Evolutionary conservation across 768 basidiomycete genomes (phyloP), one percentile per base, ranked within the genome.

Genomic region (Phlebiopsis flavidoalba): DNA sequence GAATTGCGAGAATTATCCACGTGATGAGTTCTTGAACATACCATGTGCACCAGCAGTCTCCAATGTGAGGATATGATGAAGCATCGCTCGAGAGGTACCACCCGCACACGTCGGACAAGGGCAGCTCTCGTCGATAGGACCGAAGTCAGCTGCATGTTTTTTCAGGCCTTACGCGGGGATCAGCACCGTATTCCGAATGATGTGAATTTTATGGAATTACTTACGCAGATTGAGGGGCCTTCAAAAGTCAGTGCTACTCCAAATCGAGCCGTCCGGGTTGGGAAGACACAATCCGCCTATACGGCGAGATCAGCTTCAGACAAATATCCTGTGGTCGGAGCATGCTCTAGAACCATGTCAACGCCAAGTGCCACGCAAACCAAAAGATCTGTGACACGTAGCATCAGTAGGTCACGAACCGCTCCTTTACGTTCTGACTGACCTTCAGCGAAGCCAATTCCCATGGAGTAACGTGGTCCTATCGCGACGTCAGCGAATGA

Each of bases 391-490:
- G 11, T 43, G 26, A 43, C 12, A 17, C 12, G 40, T 3, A 43
- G 17, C 17, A 12, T 43, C 17, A 43, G 40, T 17, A 43, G 8
- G 40, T 43, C 12, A 12, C 40, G 17, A n/a, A 3, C 40, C 10
- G 8, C 40, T 12, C 40, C 11, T 43, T 43, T 2, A 12, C 8
- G 26, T 31, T 17, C 40, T 8, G 11, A 43, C 40, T 12, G 17
- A 43, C 40, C 40, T 83, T 95, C 93, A 31, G 93, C 92, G 72
- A 93, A 95, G 8, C 93, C 93, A 47, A 95, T 83, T 1, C 93
- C 94, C 93, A 96, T 96, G 4, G 88, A 87, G 74, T 95, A 96
- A 64, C 93, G 82, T 8, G 93, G 93, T 49, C 91, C 91, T 93
- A 61, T 26, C 40, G 19, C 48, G 19, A 49, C 19, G 19, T 21